These are phyloP conservation scores for Melastoma malabathricum DNA, from an alignment of 345 rosid species.

Conservation along the genomic window DNA sequence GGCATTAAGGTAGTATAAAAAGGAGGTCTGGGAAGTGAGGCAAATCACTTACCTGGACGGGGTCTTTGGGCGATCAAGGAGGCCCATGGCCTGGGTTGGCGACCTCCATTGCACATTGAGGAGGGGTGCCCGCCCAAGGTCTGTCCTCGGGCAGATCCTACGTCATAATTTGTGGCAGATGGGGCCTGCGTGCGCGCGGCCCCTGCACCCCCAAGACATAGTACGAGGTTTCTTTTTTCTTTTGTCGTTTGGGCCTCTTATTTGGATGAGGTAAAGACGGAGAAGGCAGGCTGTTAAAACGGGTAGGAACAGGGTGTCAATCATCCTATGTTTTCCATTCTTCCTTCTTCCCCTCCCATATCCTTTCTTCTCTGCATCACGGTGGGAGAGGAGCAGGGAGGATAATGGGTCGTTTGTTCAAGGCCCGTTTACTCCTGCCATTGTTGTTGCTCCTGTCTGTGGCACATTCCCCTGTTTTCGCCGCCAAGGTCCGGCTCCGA, in stretches of 20 bases:
- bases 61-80: constrained; percentile 7
- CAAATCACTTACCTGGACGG: constrained; percentile 11
- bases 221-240: no score
- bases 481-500: constrained; percentile 16
- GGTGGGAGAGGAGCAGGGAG: no score
- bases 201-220: background rate
- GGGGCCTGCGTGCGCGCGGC: constrained; percentile 12
- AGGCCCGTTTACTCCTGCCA: constrained; percentile 10
- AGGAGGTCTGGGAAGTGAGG: rapidly evolving
- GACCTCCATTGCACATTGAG: constrained; percentile 7
- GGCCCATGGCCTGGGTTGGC: constrained; percentile 13
- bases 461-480: constrained; percentile 9
- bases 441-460: constrained; percentile 19
- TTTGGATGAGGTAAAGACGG: background rate
- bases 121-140: constrained; percentile 14
- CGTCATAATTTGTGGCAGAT: constrained; percentile 14
- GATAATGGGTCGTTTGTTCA: constrained; percentile 17
- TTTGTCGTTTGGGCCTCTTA: background rate
- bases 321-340: background rate
- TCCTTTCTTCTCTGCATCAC: no score
- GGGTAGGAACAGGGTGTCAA: background rate
- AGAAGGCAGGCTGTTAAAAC: background rate
- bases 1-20: background rate
- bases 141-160: constrained; percentile 8
- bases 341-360: background rate